Evolutionary conservation across 2,329 filamentous ascomycete genomes (phyloP), one percentile per base, ranked within the genome.

Genomic region (Colletotrichum orchidophilum): DNA sequence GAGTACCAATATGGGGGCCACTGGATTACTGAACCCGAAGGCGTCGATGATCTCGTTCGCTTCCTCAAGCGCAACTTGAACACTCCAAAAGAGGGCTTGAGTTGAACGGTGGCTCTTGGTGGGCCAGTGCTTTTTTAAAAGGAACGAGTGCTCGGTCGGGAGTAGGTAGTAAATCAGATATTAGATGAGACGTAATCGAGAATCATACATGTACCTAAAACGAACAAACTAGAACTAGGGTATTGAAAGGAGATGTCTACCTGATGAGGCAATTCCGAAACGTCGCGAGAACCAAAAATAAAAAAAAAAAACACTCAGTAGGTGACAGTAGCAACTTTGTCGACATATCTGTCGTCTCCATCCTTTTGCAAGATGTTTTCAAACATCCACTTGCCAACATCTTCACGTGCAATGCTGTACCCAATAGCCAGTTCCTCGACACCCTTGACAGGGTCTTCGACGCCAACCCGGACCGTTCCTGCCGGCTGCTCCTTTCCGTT

Each of bases 351-450:
- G 39, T 72, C 66, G 21, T 70, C 70, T 13, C 60, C 73, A 49
- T 62, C 64, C 24, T 69, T 33, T 11, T 70, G 63, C 12, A 84
- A 70, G 26, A 82, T 65, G 52, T 81, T 80, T 73, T 83, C 78
- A 62, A 78, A 83, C 33, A 85, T 78, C 79, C 83, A 86, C 49
- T 76, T 74, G 1, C 84, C 84, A 5, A 83, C 82, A 68, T 84
- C 83, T 70, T 81, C 79, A 50, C 83, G 75, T 21, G 78, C 80
- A 64, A 86, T 82, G 31, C 75, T 78, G 69, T 84, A 86, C 7
- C 84, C 84, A 11, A 83, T 74, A 61, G 80, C 81, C 66, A 77
- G 76, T n/a, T 75, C 75, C 72, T 83, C 78, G 24, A 78, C 64
- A 50, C 80, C 80, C 53, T 66, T 76, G n/a, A 63, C 39, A 11